These are phyloP conservation scores for Lagenidium giganteum DNA, from an alignment of 352 stramenopile species.

Conservation along the genomic window DNA sequence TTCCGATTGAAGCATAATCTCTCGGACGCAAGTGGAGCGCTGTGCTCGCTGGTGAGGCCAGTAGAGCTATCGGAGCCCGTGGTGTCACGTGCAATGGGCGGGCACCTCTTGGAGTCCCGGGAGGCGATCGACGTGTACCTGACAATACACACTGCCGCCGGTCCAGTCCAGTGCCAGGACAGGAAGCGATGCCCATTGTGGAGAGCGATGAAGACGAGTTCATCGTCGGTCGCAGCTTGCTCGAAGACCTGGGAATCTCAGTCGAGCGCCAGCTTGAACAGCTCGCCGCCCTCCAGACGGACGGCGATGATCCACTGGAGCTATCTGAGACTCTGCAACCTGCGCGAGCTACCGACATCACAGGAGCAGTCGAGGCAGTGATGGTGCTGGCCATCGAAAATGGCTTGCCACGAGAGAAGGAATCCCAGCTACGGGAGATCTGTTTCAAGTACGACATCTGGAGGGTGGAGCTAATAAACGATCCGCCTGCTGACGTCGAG, in stretches of 20 bases:
- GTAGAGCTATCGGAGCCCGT: conserved; percentile 4
- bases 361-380: not conserved
- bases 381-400: conserved; percentile 1
- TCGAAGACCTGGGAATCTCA: conserved; percentile 1
- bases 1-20: conserved; percentile 8
- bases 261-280: conserved; percentile 1
- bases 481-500: conserved; percentile 13
- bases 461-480: conserved; percentile 8
- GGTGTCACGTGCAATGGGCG: not conserved
- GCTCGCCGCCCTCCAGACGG: not conserved
- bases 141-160: conserved; percentile 9
- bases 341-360: conserved; percentile 6
- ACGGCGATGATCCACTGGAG: conserved; percentile 4
- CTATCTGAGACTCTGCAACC: too few relatives aligned
- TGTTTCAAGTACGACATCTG: conserved; percentile 10
- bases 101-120: too few relatives aligned
- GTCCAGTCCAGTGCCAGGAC: conserved; percentile 1
- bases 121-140: conserved; percentile 1
- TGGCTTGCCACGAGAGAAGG: not conserved
- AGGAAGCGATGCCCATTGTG: conserved; percentile 2
- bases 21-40: not conserved
- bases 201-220: conserved; percentile 4
- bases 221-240: not conserved
- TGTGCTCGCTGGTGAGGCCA: not conserved
- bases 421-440: not conserved